Evolutionary conservation across 768 basidiomycete species (phyloP).

Genomic region (Gloeostereum incarnatum): DNA sequence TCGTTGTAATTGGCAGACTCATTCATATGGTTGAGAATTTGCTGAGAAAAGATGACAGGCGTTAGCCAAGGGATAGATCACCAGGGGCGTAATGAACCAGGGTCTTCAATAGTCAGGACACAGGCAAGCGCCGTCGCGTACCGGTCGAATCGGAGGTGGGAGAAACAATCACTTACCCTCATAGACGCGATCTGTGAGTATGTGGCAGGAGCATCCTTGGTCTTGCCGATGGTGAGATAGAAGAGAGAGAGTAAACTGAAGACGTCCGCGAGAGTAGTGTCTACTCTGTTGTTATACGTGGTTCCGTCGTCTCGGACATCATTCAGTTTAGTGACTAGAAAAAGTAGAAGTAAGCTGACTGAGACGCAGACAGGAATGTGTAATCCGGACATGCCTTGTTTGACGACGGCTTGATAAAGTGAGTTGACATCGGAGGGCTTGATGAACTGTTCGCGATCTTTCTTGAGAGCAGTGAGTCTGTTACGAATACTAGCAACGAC

Average conservation of each 20-base stretch:
- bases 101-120: too few species aligned
- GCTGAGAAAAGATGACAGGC: slow-evolving; percentile 35
- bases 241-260: slow-evolving; percentile 93
- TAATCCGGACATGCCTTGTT: slow-evolving; percentile 58
- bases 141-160: too few species aligned
- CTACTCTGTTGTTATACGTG: slow-evolving; percentile 77
- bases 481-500: slow-evolving; percentile 71
- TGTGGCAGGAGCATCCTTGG: slow-evolving; percentile 86
- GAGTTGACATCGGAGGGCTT: slow-evolving; percentile 88
- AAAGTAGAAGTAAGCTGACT: not conserved
- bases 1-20: slow-evolving; percentile 94
- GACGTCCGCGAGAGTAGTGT: slow-evolving; percentile 93
- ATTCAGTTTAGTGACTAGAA: slow-evolving; percentile 80
- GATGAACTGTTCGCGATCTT: slow-evolving; percentile 88
- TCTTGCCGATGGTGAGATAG: slow-evolving; percentile 97
- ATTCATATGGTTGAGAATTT: slow-evolving; percentile 93
- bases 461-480: slow-evolving; percentile 88
- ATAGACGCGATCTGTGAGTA: slow-evolving; percentile 96
- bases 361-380: not conserved
- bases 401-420: slow-evolving; percentile 88
- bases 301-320: slow-evolving; percentile 76
- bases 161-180: slow-evolving; percentile 55
- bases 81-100: too few species aligned
- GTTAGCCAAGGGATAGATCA: not conserved
- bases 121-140: too few species aligned